Conservation (phyloP, 2,329 filamentous ascomycete species). For the Penicillium sp. region DNA sequence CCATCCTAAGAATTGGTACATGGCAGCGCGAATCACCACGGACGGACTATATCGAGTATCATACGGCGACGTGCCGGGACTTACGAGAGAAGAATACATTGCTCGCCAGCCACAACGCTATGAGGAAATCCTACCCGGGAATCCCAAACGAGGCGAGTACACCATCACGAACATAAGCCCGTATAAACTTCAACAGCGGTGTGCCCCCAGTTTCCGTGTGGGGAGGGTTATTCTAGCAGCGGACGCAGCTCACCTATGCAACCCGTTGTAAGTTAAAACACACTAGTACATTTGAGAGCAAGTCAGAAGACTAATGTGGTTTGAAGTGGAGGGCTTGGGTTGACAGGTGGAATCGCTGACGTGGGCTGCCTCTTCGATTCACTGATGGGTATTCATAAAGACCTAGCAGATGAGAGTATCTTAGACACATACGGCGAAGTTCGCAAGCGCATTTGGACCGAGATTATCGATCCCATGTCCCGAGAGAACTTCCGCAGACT, state of each 20-base stretch:
- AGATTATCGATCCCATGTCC: constrained; percentile 44
- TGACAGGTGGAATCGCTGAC: constrained; percentile 67
- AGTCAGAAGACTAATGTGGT: neutral
- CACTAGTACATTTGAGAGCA: neutral
- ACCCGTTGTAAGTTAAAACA: constrained; percentile 47
- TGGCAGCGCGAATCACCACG: constrained; percentile 62
- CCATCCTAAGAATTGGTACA: constrained; percentile 63
- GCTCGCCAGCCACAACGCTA: constrained; percentile 59
- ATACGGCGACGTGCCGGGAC: constrained; percentile 60
- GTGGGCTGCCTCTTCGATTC: constrained; percentile 64
- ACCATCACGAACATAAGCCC: constrained; percentile 59
- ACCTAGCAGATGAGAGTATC: constrained; percentile 43
- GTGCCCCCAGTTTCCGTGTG: constrained; percentile 59
- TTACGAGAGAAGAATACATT: constrained; percentile 57
- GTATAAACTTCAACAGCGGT: constrained; percentile 64
- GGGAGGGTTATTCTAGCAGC: constrained; percentile 61
- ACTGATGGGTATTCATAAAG: constrained; percentile 49
- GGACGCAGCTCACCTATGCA: constrained; percentile 63
- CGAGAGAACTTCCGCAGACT: constrained; percentile 46
- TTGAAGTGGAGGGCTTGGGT: constrained; percentile 59
- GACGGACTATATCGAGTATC: constrained; percentile 66
- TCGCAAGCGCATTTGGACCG: constrained; percentile 42
- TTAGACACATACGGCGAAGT: constrained; percentile 48
- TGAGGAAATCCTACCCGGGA: constrained; percentile 60
- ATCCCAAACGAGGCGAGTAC: constrained; percentile 61